These are phyloP conservation scores for Wilhelminamyces savonicus DNA, from an alignment of 805 yeast species.

Conservation along the genomic window DNA sequence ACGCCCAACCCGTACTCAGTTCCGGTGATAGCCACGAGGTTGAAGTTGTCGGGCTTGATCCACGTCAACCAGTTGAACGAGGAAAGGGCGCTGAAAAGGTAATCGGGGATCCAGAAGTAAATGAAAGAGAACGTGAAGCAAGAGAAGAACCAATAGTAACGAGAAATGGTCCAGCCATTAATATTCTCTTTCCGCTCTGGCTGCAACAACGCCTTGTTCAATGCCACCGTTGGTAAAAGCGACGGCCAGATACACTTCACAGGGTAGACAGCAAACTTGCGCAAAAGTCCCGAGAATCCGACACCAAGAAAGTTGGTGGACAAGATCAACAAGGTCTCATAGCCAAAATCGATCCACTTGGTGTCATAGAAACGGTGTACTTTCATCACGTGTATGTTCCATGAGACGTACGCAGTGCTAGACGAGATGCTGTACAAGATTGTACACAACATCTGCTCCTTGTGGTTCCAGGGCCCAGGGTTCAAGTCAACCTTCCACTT, in stretches of 20 bases:
- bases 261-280: slow-evolving; percentile 24
- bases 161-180: slow-evolving; percentile 27
- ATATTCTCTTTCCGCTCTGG: slow-evolving; percentile 20
- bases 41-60: slow-evolving; percentile 46
- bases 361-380: slow-evolving; percentile 14
- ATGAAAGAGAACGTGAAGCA: slow-evolving; percentile 22
- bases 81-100: slow-evolving; percentile 35
- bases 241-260: slow-evolving; percentile 21
- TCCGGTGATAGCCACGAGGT: slow-evolving; percentile 47
- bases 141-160: slow-evolving; percentile 24
- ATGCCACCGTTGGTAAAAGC: slow-evolving; percentile 37
- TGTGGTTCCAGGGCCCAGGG: slow-evolving; percentile 60
- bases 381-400: slow-evolving; percentile 17
- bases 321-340: slow-evolving; percentile 17
- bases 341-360: slow-evolving; percentile 19
- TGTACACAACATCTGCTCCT: slow-evolving; percentile 64
- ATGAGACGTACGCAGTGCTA: slow-evolving; percentile 18
- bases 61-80: slow-evolving; percentile 52
- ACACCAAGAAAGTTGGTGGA: slow-evolving; percentile 23
- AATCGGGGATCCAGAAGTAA: slow-evolving; percentile 43
- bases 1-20: slow-evolving; percentile 41
- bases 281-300: slow-evolving; percentile 25
- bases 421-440: slow-evolving; percentile 30
- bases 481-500: slow-evolving; percentile 36
- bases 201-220: slow-evolving; percentile 41